Evolutionary conservation across 2,329 filamentous ascomycete species (phyloP).

Genomic region (Trematosphaeria pertusa): DNA sequence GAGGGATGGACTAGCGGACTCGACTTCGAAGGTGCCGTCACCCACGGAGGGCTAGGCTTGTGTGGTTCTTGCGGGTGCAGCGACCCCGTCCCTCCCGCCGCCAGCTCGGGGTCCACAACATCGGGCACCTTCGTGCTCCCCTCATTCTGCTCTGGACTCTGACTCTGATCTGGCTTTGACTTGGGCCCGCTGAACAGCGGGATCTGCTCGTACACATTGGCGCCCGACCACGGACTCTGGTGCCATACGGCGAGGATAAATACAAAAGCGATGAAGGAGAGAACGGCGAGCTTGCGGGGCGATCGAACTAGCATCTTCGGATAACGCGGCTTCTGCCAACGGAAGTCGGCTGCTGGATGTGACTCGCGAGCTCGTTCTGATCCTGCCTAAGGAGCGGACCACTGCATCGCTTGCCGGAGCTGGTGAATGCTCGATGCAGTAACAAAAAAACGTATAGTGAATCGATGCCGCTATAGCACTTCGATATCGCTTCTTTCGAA

Average conservation of each 20-base stretch:
- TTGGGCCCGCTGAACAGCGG: constrained; percentile 26
- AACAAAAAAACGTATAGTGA: neutral
- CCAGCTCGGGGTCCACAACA: constrained; percentile 1
- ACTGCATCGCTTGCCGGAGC: neutral
- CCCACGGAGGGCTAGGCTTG: constrained; percentile 33
- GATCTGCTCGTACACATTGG: constrained; percentile 34
- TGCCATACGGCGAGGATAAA: constrained; percentile 38
- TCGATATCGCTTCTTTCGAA: no score
- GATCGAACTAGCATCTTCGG: constrained; percentile 47
- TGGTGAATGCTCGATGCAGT: neutral
- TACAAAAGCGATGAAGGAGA: constrained; percentile 44
- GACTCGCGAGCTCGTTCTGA: constrained; percentile 17
- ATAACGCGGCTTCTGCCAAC: no score
- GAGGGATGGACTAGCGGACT: constrained; percentile 22
- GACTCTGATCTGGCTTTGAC: constrained; percentile 14
- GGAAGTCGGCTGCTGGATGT: no score
- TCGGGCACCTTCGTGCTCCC: neutral
- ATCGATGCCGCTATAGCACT: no score
- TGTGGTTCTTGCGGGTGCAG: constrained; percentile 8
- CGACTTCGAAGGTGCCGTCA: constrained; percentile 24
- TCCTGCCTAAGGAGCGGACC: neutral
- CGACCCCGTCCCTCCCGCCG: neutral
- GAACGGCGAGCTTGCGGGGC: constrained; percentile 47
- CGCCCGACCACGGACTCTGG: constrained; percentile 36
- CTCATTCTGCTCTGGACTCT: neutral